Percentiles rank a stretch among this genome's conserved stretches.
Conservation (phyloP, 2,329 filamentous ascomycete genomes). For the Tolypocladium paradoxum region DNA sequence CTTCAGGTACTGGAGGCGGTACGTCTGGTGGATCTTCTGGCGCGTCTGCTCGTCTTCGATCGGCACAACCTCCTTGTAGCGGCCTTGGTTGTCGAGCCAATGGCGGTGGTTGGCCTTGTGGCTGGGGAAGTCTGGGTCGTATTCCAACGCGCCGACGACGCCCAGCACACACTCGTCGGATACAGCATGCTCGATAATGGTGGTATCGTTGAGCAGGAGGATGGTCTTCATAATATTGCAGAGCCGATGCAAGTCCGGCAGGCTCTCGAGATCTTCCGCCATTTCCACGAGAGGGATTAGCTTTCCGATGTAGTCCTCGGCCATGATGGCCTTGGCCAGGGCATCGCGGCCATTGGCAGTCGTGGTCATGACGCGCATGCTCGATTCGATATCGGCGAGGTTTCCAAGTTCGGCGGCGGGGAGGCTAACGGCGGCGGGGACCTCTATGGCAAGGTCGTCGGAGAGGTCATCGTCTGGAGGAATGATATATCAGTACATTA, state of each 20-base stretch:
- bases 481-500: not conserved
- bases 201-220: conserved; percentile 87
- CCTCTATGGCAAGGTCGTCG: conserved; percentile 73
- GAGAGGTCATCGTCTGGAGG: conserved; percentile 69
- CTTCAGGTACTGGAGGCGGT: conserved; percentile 91
- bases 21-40: conserved; percentile 91
- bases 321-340: conserved; percentile 75
- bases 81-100: conserved; percentile 77
- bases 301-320: conserved; percentile 77
- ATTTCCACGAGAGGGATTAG: conserved; percentile 76
- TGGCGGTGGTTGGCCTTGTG: conserved; percentile 96
- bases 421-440: conserved; percentile 58
- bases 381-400: conserved; percentile 72
- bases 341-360: conserved; percentile 72
- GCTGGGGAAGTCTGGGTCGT: conserved; percentile 93
- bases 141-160: conserved; percentile 91
- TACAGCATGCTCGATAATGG: conserved; percentile 89
- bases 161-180: conserved; percentile 82
- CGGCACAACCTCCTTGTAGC: conserved; percentile 91
- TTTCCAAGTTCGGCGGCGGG: conserved; percentile 73
- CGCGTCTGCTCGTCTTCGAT: conserved; percentile 76
- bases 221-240: conserved; percentile 98
- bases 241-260: conserved; percentile 75
- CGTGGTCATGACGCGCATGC: conserved; percentile 68
- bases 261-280: conserved; percentile 84